phyloP scores from a whole-genome alignment of 106 monocot species.

The Posidonia australis region DNA sequence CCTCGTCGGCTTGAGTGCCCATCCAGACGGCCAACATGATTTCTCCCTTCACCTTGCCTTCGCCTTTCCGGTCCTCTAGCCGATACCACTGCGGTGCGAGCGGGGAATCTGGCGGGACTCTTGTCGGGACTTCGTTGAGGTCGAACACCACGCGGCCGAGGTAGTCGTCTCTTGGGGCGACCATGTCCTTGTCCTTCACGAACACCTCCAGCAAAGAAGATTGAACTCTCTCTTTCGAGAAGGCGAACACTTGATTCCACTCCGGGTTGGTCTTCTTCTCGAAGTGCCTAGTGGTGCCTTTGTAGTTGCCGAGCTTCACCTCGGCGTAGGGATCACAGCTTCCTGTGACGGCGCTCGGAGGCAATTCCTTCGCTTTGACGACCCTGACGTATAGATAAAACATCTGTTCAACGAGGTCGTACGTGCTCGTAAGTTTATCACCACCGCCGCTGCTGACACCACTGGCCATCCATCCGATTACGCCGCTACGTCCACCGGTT shows the following conservation, averaged over 20 bases:
- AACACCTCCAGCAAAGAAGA: slow-evolving; percentile 64
- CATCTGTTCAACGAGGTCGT: slow-evolving; percentile 88
- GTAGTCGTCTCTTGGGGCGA: slow-evolving; percentile 55
- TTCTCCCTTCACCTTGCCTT: slow-evolving; percentile 57
- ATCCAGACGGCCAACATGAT: slow-evolving; percentile 74
- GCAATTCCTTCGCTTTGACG: slow-evolving; percentile 70
- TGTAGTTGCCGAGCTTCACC: slow-evolving; percentile 87
- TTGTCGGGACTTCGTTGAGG: slow-evolving; percentile 75
- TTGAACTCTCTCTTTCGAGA: slow-evolving; percentile 78
- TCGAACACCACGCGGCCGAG: slow-evolving; percentile 71
- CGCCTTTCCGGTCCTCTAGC: slow-evolving; percentile 58
- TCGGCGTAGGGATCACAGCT: slow-evolving; percentile 77
- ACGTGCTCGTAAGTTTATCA: slow-evolving; percentile 62
- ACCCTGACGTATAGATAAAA: slow-evolving; percentile 71
- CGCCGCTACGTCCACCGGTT: slow-evolving; percentile 9
- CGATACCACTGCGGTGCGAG: slow-evolving; percentile 90
- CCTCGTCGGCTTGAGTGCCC: slow-evolving; percentile 71
- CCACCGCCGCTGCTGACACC: slow-evolving; percentile 7
- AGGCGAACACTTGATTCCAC: slow-evolving; percentile 89
- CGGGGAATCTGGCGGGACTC: slow-evolving; percentile 83
- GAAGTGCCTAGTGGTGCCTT: slow-evolving; percentile 57
- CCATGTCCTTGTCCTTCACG: slow-evolving; percentile 69
- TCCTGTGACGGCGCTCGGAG: slow-evolving; percentile 44
- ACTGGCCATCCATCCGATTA: slow-evolving; percentile 19
- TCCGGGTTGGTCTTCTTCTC: slow-evolving; percentile 69